phyloP scores from a whole-genome alignment of 2,329 filamentous ascomycete genomes.

The Ascomycota sp. region DNA sequence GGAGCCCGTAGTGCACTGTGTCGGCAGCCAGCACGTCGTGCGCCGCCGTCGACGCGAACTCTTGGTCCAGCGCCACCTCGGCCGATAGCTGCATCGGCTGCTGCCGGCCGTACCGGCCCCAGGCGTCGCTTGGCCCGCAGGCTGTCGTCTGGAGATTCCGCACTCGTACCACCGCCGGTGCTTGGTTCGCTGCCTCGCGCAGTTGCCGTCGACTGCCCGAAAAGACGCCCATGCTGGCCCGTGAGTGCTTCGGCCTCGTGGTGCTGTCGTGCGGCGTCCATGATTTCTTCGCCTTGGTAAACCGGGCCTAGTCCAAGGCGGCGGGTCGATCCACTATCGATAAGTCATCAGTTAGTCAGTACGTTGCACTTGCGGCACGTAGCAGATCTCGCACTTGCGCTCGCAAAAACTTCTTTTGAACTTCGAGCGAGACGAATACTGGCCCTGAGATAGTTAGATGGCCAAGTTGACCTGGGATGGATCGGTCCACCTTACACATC shows the following conservation, averaged over 20 bases:
- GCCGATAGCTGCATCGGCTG: conserved; percentile 43
- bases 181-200: conserved; percentile 7
- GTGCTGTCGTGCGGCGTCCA: too few species aligned
- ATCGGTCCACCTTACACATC: too few species aligned
- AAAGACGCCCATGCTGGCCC: conserved; percentile 4
- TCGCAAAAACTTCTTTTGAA: too few species aligned
- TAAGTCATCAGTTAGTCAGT: too few species aligned
- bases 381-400: too few species aligned
- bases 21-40: conserved; percentile 40
- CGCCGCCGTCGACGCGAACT: conserved; percentile 34
- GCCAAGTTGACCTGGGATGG: too few species aligned
- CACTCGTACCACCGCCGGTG: conserved; percentile 30
- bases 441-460: too few species aligned
- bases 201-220: conserved; percentile 8
- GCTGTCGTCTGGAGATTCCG: conserved; percentile 36
- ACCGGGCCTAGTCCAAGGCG: too few species aligned
- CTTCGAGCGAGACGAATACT: too few species aligned
- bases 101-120: conserved; percentile 33
- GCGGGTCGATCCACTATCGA: too few species aligned
- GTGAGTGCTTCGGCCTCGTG: background rate
- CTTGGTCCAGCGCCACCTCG: conserved; percentile 28
- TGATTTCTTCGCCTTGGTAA: too few species aligned
- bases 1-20: conserved; percentile 52
- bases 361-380: too few species aligned
- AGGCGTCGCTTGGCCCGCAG: conserved; percentile 40